phyloP scores from a whole-genome alignment of 352 stramenopile genomes.

The Phytophthora rubi region DNA sequence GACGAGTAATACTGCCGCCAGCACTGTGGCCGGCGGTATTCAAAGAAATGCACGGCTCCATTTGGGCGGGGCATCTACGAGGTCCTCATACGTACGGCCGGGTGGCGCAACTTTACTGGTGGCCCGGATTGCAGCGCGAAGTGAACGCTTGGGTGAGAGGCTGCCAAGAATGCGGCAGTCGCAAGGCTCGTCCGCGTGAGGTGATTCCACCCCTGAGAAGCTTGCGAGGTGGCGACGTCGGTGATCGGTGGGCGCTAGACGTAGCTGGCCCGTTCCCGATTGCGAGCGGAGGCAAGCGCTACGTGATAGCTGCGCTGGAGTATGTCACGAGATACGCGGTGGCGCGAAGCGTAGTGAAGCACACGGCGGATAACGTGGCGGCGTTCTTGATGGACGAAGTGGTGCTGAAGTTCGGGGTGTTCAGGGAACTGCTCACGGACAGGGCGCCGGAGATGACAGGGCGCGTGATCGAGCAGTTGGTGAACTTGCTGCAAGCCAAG shows the following conservation, averaged over 20 bases:
- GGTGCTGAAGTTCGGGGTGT: not conserved
- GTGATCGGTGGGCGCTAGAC: no score
- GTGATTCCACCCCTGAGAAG: not conserved
- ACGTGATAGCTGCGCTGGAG: no score
- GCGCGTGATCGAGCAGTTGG: not conserved
- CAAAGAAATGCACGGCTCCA: constrained; percentile 6
- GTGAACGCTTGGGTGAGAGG: not conserved
- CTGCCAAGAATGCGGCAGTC: not conserved
- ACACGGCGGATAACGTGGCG: no score
- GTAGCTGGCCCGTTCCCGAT: no score
- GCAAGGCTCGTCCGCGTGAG: not conserved
- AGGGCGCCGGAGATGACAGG: not conserved
- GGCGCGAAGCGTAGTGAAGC: no score
- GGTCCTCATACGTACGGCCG: not conserved
- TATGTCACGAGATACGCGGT: no score
- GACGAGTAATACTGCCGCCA: not conserved
- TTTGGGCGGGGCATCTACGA: constrained; percentile 4
- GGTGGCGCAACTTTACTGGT: not conserved
- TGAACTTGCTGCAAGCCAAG: not conserved
- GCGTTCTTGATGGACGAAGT: no score
- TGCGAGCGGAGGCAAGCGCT: no score
- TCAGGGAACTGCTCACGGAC: constrained; percentile 8
- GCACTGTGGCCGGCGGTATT: not conserved
- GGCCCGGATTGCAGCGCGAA: not conserved
- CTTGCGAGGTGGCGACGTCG: not conserved